Evolutionary conservation across 768 basidiomycete species (phyloP).

Genomic region (Stropharia rugosoannulata): DNA sequence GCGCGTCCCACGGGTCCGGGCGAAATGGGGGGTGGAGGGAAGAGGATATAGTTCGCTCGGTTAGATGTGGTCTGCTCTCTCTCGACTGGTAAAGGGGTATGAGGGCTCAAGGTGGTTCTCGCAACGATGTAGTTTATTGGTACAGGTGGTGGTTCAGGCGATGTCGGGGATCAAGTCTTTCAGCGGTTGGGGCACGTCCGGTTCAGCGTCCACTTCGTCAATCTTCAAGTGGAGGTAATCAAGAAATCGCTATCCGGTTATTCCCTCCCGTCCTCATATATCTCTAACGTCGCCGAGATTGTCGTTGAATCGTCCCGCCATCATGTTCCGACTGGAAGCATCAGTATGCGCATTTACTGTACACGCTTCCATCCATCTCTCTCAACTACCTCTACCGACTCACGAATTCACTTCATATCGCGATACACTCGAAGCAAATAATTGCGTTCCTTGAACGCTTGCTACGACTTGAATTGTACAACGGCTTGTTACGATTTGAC

Average conservation of each 20-base stretch:
- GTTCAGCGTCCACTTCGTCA: constrained; percentile 23
- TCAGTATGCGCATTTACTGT: constrained; percentile 1
- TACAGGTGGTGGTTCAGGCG: constrained; percentile 7
- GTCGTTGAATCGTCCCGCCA: constrained; percentile 9
- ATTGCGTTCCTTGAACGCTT: constrained; percentile 13
- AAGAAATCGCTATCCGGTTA: constrained; percentile 25
- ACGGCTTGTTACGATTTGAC: constrained; percentile 19
- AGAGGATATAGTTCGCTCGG: constrained; percentile 39
- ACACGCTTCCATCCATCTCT: constrained; percentile 3
- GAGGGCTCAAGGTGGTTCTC: constrained; percentile 13
- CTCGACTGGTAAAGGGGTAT: constrained; percentile 17
- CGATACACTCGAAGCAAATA: constrained; percentile 13
- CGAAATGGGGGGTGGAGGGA: constrained; percentile 47
- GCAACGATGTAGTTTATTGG: constrained; percentile 12
- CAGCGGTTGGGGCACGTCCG: constrained; percentile 41
- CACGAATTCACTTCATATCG: constrained; percentile 9
- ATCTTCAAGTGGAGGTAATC: constrained; percentile 12
- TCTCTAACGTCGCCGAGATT: constrained; percentile 20
- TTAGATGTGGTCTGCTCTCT: constrained; percentile 27
- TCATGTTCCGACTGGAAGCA: constrained; percentile 17
- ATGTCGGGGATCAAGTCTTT: constrained; percentile 26
- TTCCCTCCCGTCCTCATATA: constrained; percentile 12
- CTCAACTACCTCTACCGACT: constrained; percentile 13
- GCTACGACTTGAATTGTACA: constrained; percentile 22
- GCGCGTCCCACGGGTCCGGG: constrained; percentile 47